Conservation (phyloP, 73 alveolate genomes). For the Blepharisma japonicum region DNA sequence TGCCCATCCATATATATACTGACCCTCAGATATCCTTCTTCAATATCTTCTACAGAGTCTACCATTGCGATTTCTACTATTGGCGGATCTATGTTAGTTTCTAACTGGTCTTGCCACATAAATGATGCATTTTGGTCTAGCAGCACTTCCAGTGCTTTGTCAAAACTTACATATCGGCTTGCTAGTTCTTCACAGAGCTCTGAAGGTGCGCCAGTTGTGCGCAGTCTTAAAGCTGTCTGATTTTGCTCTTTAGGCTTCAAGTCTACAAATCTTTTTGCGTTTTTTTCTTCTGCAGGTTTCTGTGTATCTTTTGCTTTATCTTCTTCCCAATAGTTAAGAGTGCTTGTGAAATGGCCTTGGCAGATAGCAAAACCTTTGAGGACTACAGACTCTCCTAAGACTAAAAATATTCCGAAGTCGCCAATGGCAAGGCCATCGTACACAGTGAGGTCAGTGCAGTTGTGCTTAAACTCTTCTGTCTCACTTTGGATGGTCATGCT, state of each 20-base stretch:
- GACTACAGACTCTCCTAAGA: neutral
- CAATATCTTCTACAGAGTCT: conserved; percentile 19
- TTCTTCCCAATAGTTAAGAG: neutral
- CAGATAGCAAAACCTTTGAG: neutral
- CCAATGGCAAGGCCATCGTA: conserved; percentile 10
- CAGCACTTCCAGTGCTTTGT: neutral
- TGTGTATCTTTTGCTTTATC: neutral
- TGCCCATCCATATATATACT: neutral
- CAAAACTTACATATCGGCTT: neutral
- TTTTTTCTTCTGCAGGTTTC: neutral
- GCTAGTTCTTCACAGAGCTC: conserved; percentile 8
- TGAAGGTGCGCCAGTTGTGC: conserved; percentile 27
- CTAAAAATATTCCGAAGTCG: conserved; percentile 15
- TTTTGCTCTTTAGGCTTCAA: conserved; percentile 25
- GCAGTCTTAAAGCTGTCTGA: conserved; percentile 19
- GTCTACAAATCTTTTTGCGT: neutral
- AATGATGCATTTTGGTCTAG: neutral
- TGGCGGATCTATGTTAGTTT: conserved; percentile 17
- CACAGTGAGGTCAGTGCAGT: neutral
- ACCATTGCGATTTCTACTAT: conserved; percentile 3
- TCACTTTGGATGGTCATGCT: neutral
- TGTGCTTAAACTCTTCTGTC: neutral
- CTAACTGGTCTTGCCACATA: neutral
- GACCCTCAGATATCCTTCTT: conserved; percentile 16
- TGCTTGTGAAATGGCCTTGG: neutral